Evolutionary conservation across 148 eudicot species (phyloP), one percentile per base, ranked within the genome.

Genomic region (Agrostemma githago): DNA sequence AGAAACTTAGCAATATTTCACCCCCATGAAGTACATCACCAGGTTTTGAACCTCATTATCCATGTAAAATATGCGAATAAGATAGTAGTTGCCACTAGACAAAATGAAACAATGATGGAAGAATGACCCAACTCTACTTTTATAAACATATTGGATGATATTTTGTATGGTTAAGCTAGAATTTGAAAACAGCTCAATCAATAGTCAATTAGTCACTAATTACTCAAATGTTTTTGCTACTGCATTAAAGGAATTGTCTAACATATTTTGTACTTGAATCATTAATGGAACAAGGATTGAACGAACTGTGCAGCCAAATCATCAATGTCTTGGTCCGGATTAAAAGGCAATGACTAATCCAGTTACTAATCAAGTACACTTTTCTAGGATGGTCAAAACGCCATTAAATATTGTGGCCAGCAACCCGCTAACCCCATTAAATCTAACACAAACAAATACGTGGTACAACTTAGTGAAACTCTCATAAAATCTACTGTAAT

Each of bases 91-190:
- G 43, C 44, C 43, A 37, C 8, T 64, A 64, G n/a, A 38, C 42
- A 5, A 64, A 12, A 37, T 9, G 68, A 64, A 64, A 64, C 4
- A 37, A 64, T 64, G 68, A 65, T 17, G 3, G 3, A 39, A 64
- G 46, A 64, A 38, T 14, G 42, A 38, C 39, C 5, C 44, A 38
- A 39, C 4, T 64, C 19, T 12, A 14, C 15, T 6, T 39, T 8
- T 44, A 14, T 38, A 40, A 39, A 10, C 44, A 64, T 38, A 60
- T 60, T n/a, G 21, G 63, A 17, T 60, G 19, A 17, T 60, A 60
- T 64, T 64, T 64, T 37, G 67, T 11, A 64, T 37, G 43, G 41
- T 37, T 15, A 64, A 64, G 67, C 8, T 64, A 64, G 68, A 64
- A 64, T 64, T 43, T 64, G 68, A 62, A 14, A 20, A 60, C 64